Evolutionary conservation across 2,329 filamentous ascomycete genomes (phyloP).

Genomic region (Pseudogymnoascus pannorum): DNA sequence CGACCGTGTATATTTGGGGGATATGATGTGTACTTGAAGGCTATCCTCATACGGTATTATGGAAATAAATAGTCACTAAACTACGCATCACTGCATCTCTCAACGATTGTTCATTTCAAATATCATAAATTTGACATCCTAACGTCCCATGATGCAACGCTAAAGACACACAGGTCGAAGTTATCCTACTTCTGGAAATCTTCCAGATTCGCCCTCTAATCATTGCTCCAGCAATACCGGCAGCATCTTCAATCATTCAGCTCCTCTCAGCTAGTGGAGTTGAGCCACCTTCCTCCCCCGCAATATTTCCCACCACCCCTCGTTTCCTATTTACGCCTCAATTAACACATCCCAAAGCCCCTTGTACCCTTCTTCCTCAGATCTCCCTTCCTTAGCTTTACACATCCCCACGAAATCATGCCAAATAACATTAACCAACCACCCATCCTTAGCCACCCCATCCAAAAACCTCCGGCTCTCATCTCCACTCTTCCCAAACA

Average conservation of each 20-base stretch:
- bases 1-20: not conserved
- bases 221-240: not conserved
- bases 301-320: not conserved
- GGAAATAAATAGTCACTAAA: not conserved
- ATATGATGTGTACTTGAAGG: not conserved
- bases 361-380: conserved; percentile 26
- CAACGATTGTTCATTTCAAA: not conserved
- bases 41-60: not conserved
- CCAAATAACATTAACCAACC: conserved; percentile 87
- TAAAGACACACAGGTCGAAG: not conserved
- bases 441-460: conserved; percentile 59
- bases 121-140: not conserved
- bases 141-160: conserved; percentile 6
- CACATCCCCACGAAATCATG: conserved; percentile 61
- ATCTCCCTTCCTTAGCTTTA: conserved; percentile 25
- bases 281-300: not conserved
- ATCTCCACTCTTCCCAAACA: conserved; percentile 65
- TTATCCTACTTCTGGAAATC: conserved; percentile 2
- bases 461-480: conserved; percentile 66
- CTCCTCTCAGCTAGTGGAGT: conserved; percentile 5
- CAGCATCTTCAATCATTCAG: not conserved
- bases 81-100: not conserved
- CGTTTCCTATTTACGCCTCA: conserved; percentile 15
- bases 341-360: conserved; percentile 65
- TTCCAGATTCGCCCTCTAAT: not conserved